Evolutionary conservation across 1,139 yeast genomes (phyloP), one percentile per base, ranked within the genome.

Genomic region (Hyphopichia buzzinii): DNA sequence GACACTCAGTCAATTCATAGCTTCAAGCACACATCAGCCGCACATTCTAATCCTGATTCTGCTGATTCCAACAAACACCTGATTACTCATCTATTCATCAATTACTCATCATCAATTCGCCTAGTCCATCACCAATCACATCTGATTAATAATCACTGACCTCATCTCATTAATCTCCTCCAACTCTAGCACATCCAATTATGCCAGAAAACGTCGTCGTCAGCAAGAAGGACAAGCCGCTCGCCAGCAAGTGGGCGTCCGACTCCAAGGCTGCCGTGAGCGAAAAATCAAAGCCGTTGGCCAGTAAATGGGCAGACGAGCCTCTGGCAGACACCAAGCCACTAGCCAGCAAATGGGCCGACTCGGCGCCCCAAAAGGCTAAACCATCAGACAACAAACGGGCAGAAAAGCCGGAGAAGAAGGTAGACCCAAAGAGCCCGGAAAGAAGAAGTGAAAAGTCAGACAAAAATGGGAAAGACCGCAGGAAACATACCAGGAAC

Each of bases 251-350:
- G 16, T 30, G 33, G 33, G 33, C 33, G 21, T 17, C 15, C 26
- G 29, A 15, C 5, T 12, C 16, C 8, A 19, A 25, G 22, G 24
- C 33, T 8, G 33, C 32, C 4, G 30, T 27, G 4, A 26, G 33
- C 21, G 34, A 27, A 29, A 39, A 39, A 26, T 26, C 35, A 15
- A 41, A 45, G 36, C 53, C 52, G 12, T 48, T 64, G 35, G 57
- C 39, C 23, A 59, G 65, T 32, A 59, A 47, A 43, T 62, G 68
- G 69, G 66, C 67, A 4, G 43, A 46, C 28, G 33, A 30, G 4
- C 14, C 14, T 23, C n/a, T 13, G 12, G 7, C 19, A 11, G 15
- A 28, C 4, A 3, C 31, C 3, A 16, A 17, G 3, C 14, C 12
- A 12, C 4, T 14, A 21, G 8, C n/a, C 32, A 19, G 15, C 22